phyloP scores from a whole-genome alignment of 768 basidiomycete species.

The Amanita polypyramis region DNA sequence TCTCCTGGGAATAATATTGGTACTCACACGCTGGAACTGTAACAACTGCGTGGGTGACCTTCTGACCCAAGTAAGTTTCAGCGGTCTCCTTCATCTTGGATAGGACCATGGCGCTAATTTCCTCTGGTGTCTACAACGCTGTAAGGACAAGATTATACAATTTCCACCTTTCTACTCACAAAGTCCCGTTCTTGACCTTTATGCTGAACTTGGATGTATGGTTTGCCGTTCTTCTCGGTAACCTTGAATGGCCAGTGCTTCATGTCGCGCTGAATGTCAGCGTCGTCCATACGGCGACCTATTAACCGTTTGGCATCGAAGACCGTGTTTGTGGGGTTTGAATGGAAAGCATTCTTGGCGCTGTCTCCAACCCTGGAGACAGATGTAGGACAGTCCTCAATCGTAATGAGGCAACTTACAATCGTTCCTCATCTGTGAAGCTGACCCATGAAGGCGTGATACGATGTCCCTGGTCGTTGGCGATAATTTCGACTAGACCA shows the following conservation, averaged over 20 bases:
- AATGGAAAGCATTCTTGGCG: constrained; percentile 92
- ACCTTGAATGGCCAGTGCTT: constrained; percentile 92
- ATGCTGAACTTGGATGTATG: constrained; percentile 67
- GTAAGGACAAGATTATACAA: not conserved
- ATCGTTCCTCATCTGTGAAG: constrained; percentile 83
- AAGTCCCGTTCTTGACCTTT: constrained; percentile 75
- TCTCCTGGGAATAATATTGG: not conserved
- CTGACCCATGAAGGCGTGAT: constrained; percentile 90
- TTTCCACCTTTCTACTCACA: constrained; percentile 35
- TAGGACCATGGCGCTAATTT: constrained; percentile 93
- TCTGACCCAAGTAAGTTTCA: constrained; percentile 92
- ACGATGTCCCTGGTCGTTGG: constrained; percentile 83
- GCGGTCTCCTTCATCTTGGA: constrained; percentile 99
- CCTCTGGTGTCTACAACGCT: constrained; percentile 69
- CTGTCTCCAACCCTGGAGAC: constrained; percentile 70
- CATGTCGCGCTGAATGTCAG: constrained; percentile 69
- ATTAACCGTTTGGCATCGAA: constrained; percentile 97
- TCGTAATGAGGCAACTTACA: constrained; percentile 27
- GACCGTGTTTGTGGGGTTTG: constrained; percentile 88
- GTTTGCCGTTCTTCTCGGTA: constrained; percentile 71
- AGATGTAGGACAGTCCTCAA: constrained; percentile 11
- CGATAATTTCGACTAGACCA: constrained; percentile 64
- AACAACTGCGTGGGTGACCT: constrained; percentile 95
- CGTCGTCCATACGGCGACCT: constrained; percentile 75
- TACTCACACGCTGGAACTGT: constrained; percentile 88